Evolutionary conservation across 2,329 filamentous ascomycete species (phyloP), one percentile per base, ranked within the genome.

Genomic region (Dothideomycetes sp.): DNA sequence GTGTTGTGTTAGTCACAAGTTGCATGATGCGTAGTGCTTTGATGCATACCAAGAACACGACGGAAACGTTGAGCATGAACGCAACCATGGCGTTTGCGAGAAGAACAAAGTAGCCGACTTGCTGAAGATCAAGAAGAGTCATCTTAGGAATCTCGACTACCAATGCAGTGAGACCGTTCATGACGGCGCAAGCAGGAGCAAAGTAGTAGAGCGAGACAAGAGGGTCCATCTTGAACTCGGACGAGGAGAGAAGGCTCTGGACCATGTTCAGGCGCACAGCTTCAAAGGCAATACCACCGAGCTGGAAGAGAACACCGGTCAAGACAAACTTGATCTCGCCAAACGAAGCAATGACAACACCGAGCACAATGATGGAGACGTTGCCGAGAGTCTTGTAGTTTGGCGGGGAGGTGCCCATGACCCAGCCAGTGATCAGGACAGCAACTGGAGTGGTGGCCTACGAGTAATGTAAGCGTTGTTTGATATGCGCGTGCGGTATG

Each of bases 301-400:
- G 69, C 66, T 91, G 85, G 72, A 78, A 87, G 47, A 87, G 59
- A 64, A 91, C 83, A 47, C 84, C 84, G 49, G 76, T 71, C 63
- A 83, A 69, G 54, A 85, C 82, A 59, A 98, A 98, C 59, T 88
- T 80, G 63, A 98, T 93, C 69, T 98, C 91, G 55, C 91, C 91
- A 47, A 94, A 76, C 1, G 89, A 94, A 36, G 91, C 91, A 56
- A 98, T 86, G 49, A 95, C 70, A 52, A 96, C 88, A 71, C 91
- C 91, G 38, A 96, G 63, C 38, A 96, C 91, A 54, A 98, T 98
- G 59, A 89, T 75, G 31, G 84, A 91, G 46, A 98, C 88, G 59
- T 98, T 98, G 58, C 84, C 75, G 53, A 98, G 81, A 36, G 86
- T 83, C 69, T 79, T 88, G 51, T 91, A 60, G 67, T 87, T 93